Base-by-base conservation (phyloP, 257 asterid genomes). In the Capsicum chinense region DNA sequence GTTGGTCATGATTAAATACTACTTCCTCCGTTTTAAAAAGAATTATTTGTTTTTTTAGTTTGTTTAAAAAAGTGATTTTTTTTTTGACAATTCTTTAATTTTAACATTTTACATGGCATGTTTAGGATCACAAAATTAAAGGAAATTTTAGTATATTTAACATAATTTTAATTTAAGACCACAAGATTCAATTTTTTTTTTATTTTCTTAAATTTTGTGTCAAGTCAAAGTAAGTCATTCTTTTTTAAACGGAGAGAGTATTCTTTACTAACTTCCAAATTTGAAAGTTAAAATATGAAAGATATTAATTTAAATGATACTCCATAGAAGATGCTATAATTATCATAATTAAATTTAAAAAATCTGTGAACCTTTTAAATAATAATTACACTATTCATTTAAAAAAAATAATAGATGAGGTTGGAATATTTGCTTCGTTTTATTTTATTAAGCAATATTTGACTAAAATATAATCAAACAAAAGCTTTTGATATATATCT, bases 1-100 rank as follows among this genome's bases (percentile, higher is more conserved):
- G 86, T 76, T 62, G 44, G 81, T 80, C 64, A 63, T n/a, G 82
- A 6, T 9, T 80, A 59, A 59, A 26, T 54, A 33, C 9, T 52
- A 26, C 33, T 26, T 26, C 2, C 33, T 26, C 33, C 33, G 33
- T 26, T 26, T 26, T 26, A 26, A 26, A 26, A 26, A 26, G 2
- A 2, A 26, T 26, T 26, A 26, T 26, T 26, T 26, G 33, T 26
- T 26, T 26, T 26, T 26, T 26, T 26, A 26, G 33, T 26, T 26
- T 26, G 33, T 26, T 26, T 26, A 26, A 26, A 26, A 26, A 26
- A 26, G 26, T 26, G 26, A 26, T 26, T 26, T 26, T 26, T 26
- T 26, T 26, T 26, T 26, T 26, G 21, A 26, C 2, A 26, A 1
- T 26, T 26, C 2, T 26, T 26, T 26, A 26, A 26, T 26, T 26